These are phyloP conservation scores for Wickerhamomyces queroliae DNA, from an alignment of 805 yeast genomes.

Conservation along the genomic window DNA sequence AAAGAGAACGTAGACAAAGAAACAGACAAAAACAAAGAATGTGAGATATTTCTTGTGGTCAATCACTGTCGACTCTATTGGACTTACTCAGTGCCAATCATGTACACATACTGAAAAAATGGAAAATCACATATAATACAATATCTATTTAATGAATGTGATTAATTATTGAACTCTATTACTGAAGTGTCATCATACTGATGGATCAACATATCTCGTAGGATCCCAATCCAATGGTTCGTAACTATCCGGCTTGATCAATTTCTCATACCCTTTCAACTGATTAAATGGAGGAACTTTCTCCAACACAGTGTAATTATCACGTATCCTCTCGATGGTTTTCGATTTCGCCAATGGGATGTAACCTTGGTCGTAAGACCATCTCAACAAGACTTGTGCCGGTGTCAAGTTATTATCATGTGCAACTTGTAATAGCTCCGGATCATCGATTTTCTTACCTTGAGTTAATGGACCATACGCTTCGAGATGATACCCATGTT, in stretches of 20 bases:
- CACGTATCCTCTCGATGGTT: conserved; percentile 25
- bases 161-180: no score
- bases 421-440: conserved; percentile 34
- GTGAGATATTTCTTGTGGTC: conserved; percentile 20
- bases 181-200: neutral
- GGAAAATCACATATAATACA: no score
- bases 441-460: conserved; percentile 38
- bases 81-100: no score
- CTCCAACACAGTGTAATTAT: conserved; percentile 30
- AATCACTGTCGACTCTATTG: no score
- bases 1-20: conserved; percentile 69
- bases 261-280: neutral
- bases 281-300: conserved; percentile 1
- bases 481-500: conserved; percentile 40
- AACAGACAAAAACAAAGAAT: conserved; percentile 47
- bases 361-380: conserved; percentile 51
- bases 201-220: neutral
- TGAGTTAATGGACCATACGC: conserved; percentile 59
- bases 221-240: conserved; percentile 6
- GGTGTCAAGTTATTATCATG: conserved; percentile 31
- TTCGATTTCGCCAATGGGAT: conserved; percentile 45
- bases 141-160: no score
- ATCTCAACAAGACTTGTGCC: conserved; percentile 45
- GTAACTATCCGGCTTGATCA: conserved; percentile 2
- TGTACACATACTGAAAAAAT: no score